A percentile compares a stretch with the other conserved stretches of the same genome.
Conservation (phyloP, 495 filamentous ascomycete species). For the Opeltia flavorubescens region DNA sequence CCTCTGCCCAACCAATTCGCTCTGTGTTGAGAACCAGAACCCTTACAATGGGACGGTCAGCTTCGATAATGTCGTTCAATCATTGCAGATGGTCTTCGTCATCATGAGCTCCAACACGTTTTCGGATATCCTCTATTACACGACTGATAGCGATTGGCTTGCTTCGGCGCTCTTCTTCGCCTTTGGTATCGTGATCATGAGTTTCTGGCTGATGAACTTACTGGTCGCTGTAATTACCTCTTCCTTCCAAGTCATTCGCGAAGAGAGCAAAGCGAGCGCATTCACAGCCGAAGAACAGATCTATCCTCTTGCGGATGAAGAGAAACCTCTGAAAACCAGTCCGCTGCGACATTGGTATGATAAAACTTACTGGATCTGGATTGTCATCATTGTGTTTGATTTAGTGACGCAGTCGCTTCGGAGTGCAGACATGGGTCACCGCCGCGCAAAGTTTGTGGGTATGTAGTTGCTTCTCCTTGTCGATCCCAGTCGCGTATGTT, state of each 20-base stretch:
- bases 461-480: neutral
- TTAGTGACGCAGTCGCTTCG: constrained; percentile 61
- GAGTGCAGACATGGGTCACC: constrained; percentile 53
- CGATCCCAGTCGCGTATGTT: neutral
- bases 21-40: constrained; percentile 65
- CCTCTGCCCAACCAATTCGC: constrained; percentile 68
- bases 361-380: constrained; percentile 65
- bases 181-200: constrained; percentile 78
- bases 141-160: constrained; percentile 81
- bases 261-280: constrained; percentile 87
- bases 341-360: constrained; percentile 54
- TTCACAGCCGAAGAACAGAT: constrained; percentile 62
- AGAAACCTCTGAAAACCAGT: constrained; percentile 33
- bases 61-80: constrained; percentile 89
- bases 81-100: constrained; percentile 91
- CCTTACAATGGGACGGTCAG: constrained; percentile 79
- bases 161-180: constrained; percentile 76
- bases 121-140: constrained; percentile 84
- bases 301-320: constrained; percentile 24
- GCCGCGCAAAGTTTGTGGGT: constrained; percentile 38
- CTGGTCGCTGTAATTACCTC: constrained; percentile 97
- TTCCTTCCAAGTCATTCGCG: constrained; percentile 94
- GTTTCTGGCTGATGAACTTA: constrained; percentile 92
- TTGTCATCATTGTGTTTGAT: constrained; percentile 62
- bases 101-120: constrained; percentile 98